Evolutionary conservation across 352 stramenopile genomes (phyloP), one percentile per base, ranked within the genome.

Genomic region (Discostella stelligera): DNA sequence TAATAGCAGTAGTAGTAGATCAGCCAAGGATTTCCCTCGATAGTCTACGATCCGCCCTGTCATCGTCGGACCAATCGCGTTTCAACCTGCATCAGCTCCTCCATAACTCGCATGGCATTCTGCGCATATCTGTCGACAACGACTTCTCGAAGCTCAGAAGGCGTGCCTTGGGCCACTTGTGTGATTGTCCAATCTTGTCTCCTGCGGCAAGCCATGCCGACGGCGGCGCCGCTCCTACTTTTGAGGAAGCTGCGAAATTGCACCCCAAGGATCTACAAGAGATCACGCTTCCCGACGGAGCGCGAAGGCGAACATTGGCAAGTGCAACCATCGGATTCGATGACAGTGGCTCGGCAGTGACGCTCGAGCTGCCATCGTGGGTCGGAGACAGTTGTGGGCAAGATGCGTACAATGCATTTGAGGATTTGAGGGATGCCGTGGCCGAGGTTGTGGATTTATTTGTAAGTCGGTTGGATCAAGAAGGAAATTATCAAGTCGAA

Each of bases 351-450:
- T 44, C 37, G 37, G 37, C 37, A 44, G 8, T 37, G 20, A 41
- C 60, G 37, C 56, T 80, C 25, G 61, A 69, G 58, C 65, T 80
- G 2, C 72, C 72, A 21, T 60, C 48, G 4, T 80, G 64, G 64
- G 8, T 89, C 18, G 46, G 73, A 66, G 37, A 74, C 14, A 10
- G 49, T 10, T 91, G 85, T 71, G 85, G 82, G 10, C 0, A 30
- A 21, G 68, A 81, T 9, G 77, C 70, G 3, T 64, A 78, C 13
- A 32, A 79, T 39, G 37, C 75, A 4, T 79, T 91, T 69, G 85
- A 91, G 55, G 54, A 73, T 10, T 56, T 89, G 10, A 54, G 85
- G 2, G 85, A 91, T 82, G 46, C 69, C 14, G 72, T 90, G 10
- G 67, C 85, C 9, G 2, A 58, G 10, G 81, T 77, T 13, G 71